phyloP scores from a whole-genome alignment of 139 green algal genomes.

The Limnomonas spitsbergensis region DNA sequence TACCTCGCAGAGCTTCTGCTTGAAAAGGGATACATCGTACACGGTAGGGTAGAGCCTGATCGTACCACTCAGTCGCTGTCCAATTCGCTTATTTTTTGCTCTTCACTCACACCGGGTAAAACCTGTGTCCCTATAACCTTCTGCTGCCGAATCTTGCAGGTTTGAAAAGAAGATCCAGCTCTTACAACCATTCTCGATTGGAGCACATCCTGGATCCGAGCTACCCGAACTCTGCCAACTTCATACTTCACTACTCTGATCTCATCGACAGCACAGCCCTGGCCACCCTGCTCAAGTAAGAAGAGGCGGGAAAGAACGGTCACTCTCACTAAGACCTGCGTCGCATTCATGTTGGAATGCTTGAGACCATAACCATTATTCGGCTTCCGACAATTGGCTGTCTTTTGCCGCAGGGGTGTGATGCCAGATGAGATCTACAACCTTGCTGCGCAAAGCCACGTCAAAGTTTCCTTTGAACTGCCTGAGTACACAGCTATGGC shows the following conservation, averaged over 20 bases:
- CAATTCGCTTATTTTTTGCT: too few relatives aligned
- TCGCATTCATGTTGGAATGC: too few relatives aligned
- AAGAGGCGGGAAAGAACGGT: not conserved
- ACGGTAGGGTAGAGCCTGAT: slow-evolving; percentile 50
- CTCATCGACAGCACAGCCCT: slow-evolving; percentile 53
- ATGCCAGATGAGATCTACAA: slow-evolving; percentile 77
- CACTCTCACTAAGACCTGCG: not conserved
- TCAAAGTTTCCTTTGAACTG: slow-evolving; percentile 72
- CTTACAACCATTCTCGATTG: slow-evolving; percentile 61
- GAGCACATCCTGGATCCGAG: slow-evolving; percentile 52
- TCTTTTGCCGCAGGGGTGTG: slow-evolving; percentile 18
- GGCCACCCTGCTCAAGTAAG: slow-evolving; percentile 32
- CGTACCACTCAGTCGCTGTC: too few relatives aligned
- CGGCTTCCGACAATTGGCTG: not conserved
- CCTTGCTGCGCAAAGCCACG: slow-evolving; percentile 71
- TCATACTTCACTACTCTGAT: slow-evolving; percentile 67
- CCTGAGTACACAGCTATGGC: slow-evolving; percentile 71
- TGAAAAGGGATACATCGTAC: slow-evolving; percentile 66
- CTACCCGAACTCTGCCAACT: slow-evolving; percentile 23
- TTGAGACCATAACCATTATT: too few relatives aligned
- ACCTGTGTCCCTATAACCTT: not conserved
- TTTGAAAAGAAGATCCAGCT: slow-evolving; percentile 1
- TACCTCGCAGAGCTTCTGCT: slow-evolving; percentile 77
- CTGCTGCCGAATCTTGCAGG: not conserved
- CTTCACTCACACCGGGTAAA: slow-evolving; percentile 21